A percentile compares a stretch with the other conserved stretches of the same genome.
Evolutionary conservation across 2,329 filamentous ascomycete species (phyloP).

Genomic region (Hypoxylon sp.): DNA sequence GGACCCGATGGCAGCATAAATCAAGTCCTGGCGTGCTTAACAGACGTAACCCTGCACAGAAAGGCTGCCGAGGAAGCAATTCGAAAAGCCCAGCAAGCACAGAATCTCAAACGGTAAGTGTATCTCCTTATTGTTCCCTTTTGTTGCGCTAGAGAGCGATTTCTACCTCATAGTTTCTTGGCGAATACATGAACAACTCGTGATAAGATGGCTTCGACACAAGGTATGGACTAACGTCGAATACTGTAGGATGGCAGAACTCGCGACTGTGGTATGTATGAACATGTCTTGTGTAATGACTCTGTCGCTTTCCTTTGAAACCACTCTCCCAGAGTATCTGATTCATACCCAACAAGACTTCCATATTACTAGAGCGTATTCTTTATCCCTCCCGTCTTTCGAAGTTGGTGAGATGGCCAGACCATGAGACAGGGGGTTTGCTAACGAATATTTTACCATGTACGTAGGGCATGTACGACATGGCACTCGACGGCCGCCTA

Average conservation of each 20-base stretch:
- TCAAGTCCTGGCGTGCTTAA: constrained; percentile 65
- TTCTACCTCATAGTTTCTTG: too few relatives aligned
- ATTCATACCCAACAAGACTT: too few relatives aligned
- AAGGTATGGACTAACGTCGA: constrained; percentile 9
- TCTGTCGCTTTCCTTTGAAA: background rate
- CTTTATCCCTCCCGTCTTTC: background rate
- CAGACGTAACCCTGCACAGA: constrained; percentile 67
- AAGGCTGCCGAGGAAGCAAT: constrained; percentile 64
- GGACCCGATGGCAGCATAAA: constrained; percentile 60
- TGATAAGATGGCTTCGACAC: background rate
- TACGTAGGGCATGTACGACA: constrained; percentile 65
- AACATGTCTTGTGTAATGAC: background rate
- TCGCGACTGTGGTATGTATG: constrained; percentile 60
- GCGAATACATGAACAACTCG: too few relatives aligned
- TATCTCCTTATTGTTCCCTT: background rate
- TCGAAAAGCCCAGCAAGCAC: constrained; percentile 65
- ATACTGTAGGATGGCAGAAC: constrained; percentile 64
- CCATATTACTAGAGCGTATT: too few relatives aligned
- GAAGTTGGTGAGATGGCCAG: background rate
- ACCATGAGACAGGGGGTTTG: background rate
- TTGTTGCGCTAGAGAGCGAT: background rate
- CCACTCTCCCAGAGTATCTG: too few relatives aligned
- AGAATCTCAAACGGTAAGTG: constrained; percentile 61
- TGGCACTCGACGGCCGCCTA: constrained; percentile 65
- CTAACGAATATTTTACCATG: background rate